Percentiles rank a stretch among this genome's conserved stretches.
phyloP scores from a whole-genome alignment of 2,329 filamentous ascomycete genomes.

The Fusarium kyushuense region DNA sequence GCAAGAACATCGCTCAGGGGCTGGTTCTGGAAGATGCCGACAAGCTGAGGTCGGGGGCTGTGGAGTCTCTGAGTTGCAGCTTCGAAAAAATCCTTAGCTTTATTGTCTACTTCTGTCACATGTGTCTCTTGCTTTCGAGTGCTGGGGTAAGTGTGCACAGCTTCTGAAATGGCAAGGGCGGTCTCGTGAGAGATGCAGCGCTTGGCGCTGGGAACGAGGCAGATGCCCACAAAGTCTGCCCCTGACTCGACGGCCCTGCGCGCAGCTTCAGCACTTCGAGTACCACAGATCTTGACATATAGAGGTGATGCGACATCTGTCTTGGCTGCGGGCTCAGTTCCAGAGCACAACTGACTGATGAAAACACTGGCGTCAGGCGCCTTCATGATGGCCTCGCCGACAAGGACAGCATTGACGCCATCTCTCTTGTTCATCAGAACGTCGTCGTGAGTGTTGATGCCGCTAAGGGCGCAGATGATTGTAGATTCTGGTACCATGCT shows the following conservation, averaged over 20 bases:
- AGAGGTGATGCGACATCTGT: slow-evolving; percentile 60
- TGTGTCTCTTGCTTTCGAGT: slow-evolving; percentile 53
- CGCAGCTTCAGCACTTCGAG: slow-evolving; percentile 83
- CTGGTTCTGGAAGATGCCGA: slow-evolving; percentile 95
- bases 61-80: slow-evolving; percentile 61
- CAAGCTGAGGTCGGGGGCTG: slow-evolving; percentile 76
- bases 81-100: slow-evolving; percentile 78
- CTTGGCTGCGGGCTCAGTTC: slow-evolving; percentile 55
- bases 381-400: slow-evolving; percentile 96
- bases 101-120: slow-evolving; percentile 44
- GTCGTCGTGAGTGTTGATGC: slow-evolving; percentile 89
- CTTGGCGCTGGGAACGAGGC: slow-evolving; percentile 83
- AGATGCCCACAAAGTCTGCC: slow-evolving; percentile 93
- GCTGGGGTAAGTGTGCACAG: slow-evolving; percentile 76
- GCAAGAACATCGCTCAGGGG: slow-evolving; percentile 84
- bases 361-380: slow-evolving; percentile 85
- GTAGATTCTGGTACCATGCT: slow-evolving; percentile 87
- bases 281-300: slow-evolving; percentile 96
- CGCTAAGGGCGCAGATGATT: slow-evolving; percentile 92
- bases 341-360: slow-evolving; percentile 84
- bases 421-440: slow-evolving; percentile 89
- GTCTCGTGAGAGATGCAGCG: slow-evolving; percentile 83
- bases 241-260: slow-evolving; percentile 84
- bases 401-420: slow-evolving; percentile 91
- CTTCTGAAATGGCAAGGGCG: slow-evolving; percentile 82